Evolutionary conservation across 371 early-diverging fungal genomes (phyloP).

Genomic region (Encephalitozoon hellem): DNA sequence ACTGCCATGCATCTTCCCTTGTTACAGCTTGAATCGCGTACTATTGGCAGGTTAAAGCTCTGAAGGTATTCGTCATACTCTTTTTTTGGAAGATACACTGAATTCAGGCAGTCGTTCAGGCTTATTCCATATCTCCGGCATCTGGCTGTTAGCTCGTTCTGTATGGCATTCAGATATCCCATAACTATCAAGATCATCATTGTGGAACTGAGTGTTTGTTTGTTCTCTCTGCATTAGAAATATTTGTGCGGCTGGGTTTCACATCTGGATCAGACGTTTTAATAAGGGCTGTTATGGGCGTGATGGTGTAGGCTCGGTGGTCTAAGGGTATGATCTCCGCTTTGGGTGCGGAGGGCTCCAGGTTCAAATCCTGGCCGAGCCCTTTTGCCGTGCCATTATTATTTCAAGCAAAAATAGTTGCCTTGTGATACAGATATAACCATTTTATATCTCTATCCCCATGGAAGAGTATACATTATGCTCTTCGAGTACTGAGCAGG

Average conservation of each 20-base stretch:
- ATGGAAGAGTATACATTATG: constrained; percentile 29
- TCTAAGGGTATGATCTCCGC: constrained; percentile 64
- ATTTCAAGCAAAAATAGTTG: background rate
- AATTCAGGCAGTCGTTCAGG: constrained; percentile 37
- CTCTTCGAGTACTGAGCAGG: constrained; percentile 42
- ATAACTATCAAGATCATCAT: background rate
- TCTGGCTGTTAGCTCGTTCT: background rate
- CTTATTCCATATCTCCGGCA: constrained; percentile 40
- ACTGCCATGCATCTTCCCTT: constrained; percentile 38
- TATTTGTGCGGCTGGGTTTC: constrained; percentile 1
- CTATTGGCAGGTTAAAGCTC: constrained; percentile 50
- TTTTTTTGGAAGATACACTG: constrained; percentile 37
- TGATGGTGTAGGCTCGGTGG: constrained; percentile 57
- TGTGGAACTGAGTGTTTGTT: background rate
- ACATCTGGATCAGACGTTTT: background rate
- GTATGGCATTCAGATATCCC: background rate
- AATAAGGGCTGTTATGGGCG: background rate
- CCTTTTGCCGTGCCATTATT: constrained; percentile 42
- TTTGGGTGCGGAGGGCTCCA: constrained; percentile 65
- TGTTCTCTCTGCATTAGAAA: background rate
- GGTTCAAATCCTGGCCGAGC: constrained; percentile 64
- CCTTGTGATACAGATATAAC: background rate
- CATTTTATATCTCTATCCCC: constrained; percentile 5
- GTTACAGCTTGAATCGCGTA: constrained; percentile 34
- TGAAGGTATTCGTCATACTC: constrained; percentile 44